Conservation (phyloP, 306 rosid genomes). For the Amphicarpaea edgeworthii region DNA sequence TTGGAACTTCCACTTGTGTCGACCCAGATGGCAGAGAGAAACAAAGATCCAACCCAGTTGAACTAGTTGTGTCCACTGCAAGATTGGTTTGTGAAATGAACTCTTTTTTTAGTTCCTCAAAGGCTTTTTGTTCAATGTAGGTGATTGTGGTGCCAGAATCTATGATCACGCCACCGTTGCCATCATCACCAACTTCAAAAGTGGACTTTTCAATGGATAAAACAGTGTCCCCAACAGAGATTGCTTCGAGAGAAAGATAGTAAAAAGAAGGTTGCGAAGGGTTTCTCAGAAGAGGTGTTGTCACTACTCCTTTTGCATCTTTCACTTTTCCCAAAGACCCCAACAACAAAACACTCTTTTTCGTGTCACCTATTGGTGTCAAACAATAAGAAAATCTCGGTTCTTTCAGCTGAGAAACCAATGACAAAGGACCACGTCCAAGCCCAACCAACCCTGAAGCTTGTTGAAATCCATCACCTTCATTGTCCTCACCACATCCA, state of each 20-base stretch:
- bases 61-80: slow-evolving; percentile 47
- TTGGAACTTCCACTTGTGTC: slow-evolving; percentile 59
- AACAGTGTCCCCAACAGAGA: slow-evolving; percentile 66
- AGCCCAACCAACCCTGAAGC: slow-evolving; percentile 84
- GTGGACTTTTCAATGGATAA: slow-evolving; percentile 56
- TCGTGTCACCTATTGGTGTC: slow-evolving; percentile 63
- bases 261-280: slow-evolving; percentile 82
- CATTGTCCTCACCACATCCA: slow-evolving; percentile 85
- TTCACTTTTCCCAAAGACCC: slow-evolving; percentile 65
- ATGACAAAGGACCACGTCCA: slow-evolving; percentile 81
- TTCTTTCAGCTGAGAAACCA: slow-evolving; percentile 80
- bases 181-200: slow-evolving; percentile 64
- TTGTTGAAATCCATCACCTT: slow-evolving; percentile 82
- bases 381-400: slow-evolving; percentile 82
- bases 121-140: slow-evolving; percentile 61
- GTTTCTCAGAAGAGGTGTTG: slow-evolving; percentile 68
- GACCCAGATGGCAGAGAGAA: slow-evolving; percentile 58
- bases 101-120: slow-evolving; percentile 55
- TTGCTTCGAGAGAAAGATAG: slow-evolving; percentile 79
- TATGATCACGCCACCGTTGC: slow-evolving; percentile 81
- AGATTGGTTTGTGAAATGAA: slow-evolving; percentile 64
- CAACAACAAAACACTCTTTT: slow-evolving; percentile 65
- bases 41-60: slow-evolving; percentile 77
- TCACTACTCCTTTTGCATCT: slow-evolving; percentile 10
- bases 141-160: slow-evolving; percentile 93